phyloP scores from a whole-genome alignment of 352 stramenopile genomes.

The Phytophthora quininea region DNA sequence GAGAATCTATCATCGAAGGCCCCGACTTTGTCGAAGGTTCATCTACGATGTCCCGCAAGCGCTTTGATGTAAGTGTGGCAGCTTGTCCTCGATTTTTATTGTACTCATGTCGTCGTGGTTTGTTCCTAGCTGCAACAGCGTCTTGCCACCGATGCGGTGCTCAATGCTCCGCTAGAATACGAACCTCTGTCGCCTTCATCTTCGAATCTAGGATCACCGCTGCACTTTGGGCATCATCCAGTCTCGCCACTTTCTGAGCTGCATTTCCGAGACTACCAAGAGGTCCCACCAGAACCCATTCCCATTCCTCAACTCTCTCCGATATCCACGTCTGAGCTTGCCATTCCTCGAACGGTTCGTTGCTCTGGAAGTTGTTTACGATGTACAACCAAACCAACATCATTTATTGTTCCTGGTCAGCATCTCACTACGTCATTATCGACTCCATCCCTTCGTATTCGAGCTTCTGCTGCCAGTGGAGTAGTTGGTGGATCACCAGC shows the following conservation, averaged over 20 bases:
- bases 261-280: constrained; percentile 40
- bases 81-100: not conserved
- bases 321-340: constrained; percentile 36
- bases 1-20: constrained; percentile 47
- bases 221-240: constrained; percentile 17
- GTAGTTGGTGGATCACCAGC: constrained; percentile 8
- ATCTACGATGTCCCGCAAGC: constrained; percentile 70
- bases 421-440: constrained; percentile 47
- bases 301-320: constrained; percentile 41
- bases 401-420: constrained; percentile 10
- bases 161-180: constrained; percentile 37
- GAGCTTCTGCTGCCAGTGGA: constrained; percentile 17
- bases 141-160: constrained; percentile 50
- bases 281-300: constrained; percentile 49
- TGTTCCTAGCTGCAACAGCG: constrained; percentile 59
- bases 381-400: not conserved
- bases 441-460: constrained; percentile 46
- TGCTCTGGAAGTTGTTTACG: not conserved
- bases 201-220: constrained; percentile 19
- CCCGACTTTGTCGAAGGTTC: constrained; percentile 44
- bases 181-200: constrained; percentile 13
- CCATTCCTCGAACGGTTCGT: constrained; percentile 42
- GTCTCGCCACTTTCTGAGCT: constrained; percentile 17
- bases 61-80: constrained; percentile 55
- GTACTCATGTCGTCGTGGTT: not conserved